A percentile compares a stretch with the other conserved stretches of the same genome.
Evolutionary conservation across 768 basidiomycete species (phyloP).

Genomic region (Tephrocybe sp.): DNA sequence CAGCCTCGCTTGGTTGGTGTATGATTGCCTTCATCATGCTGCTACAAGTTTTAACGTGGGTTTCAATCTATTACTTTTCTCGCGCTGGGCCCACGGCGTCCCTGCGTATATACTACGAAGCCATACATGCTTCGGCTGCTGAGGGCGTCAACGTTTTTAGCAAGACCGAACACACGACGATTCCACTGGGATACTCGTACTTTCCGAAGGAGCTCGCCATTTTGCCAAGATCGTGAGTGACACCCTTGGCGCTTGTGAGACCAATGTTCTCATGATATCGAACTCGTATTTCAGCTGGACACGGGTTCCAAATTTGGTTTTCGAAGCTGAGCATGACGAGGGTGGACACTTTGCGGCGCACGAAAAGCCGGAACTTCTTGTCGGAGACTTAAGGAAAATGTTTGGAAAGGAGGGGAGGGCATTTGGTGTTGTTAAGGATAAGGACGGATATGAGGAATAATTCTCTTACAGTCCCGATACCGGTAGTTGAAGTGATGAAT

Average conservation of each 20-base stretch:
- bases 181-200: slow-evolving; percentile 50
- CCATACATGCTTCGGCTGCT: slow-evolving; percentile 12
- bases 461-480: too few relatives aligned
- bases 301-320: slow-evolving; percentile 38
- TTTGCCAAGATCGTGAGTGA: slow-evolving; percentile 23
- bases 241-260: background rate
- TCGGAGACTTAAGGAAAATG: slow-evolving; percentile 52
- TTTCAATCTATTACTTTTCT: slow-evolving; percentile 63
- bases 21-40: background rate
- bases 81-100: slow-evolving; percentile 58
- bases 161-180: slow-evolving; percentile 13
- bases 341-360: slow-evolving; percentile 63
- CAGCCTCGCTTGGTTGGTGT: background rate
- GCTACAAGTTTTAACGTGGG: slow-evolving; percentile 55
- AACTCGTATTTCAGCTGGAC: slow-evolving; percentile 41
- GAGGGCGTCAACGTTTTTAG: slow-evolving; percentile 4
- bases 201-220: slow-evolving; percentile 49
- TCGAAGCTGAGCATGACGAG: slow-evolving; percentile 43
- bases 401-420: slow-evolving; percentile 53
- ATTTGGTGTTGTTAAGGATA: slow-evolving; percentile 44
- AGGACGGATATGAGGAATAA: slow-evolving; percentile 43
- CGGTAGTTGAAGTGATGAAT: too few relatives aligned
- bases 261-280: background rate
- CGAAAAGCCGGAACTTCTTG: slow-evolving; percentile 51
- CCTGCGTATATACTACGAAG: slow-evolving; percentile 61